phyloP scores from a whole-genome alignment of 1,284 basidiomycete species.

The Chalciporus sp. region DNA sequence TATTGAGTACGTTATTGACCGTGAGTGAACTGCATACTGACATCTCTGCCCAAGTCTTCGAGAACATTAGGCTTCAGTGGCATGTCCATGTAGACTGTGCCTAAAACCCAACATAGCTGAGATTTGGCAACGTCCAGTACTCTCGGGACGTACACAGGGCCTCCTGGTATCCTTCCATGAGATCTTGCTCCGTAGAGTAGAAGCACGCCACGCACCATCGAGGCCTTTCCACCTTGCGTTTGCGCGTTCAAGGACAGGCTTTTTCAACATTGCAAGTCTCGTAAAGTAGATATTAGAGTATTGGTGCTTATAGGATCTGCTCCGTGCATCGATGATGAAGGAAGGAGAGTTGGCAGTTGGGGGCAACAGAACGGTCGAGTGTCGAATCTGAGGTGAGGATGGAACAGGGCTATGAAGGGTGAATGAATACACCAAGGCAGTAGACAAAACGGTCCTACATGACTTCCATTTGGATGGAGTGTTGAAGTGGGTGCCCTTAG shows the following conservation, averaged over 20 bases:
- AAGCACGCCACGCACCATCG: constrained; percentile 18
- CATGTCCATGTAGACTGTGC: constrained; percentile 98
- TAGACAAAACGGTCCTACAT: constrained; percentile 9
- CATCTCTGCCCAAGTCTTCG: constrained; percentile 92
- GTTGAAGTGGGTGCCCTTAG: no score
- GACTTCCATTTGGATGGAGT: constrained; percentile 3
- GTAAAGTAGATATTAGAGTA: constrained; percentile 94
- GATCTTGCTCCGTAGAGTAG: not conserved
- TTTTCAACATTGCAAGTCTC: constrained; percentile 66
- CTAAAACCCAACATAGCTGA: constrained; percentile 87
- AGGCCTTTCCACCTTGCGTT: constrained; percentile 66
- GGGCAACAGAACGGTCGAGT: constrained; percentile 38
- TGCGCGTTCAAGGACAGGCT: constrained; percentile 67
- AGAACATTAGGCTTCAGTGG: constrained; percentile 96
- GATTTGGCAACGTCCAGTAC: constrained; percentile 90
- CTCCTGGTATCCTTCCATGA: constrained; percentile 46
- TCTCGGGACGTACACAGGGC: constrained; percentile 76
- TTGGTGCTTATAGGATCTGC: constrained; percentile 82
- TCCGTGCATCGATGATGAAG: constrained; percentile 54
- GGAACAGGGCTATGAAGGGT: constrained; percentile 17
- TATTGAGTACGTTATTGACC: constrained; percentile 3
- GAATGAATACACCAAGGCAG: not conserved
- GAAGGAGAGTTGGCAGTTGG: constrained; percentile 49
- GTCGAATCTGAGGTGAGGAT: constrained; percentile 21
- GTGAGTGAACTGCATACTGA: constrained; percentile 43